A percentile compares a stretch with the other conserved stretches of the same genome.
phyloP scores from a whole-genome alignment of 2,329 filamentous ascomycete species.

The Myriosclerotinia scirpicola region DNA sequence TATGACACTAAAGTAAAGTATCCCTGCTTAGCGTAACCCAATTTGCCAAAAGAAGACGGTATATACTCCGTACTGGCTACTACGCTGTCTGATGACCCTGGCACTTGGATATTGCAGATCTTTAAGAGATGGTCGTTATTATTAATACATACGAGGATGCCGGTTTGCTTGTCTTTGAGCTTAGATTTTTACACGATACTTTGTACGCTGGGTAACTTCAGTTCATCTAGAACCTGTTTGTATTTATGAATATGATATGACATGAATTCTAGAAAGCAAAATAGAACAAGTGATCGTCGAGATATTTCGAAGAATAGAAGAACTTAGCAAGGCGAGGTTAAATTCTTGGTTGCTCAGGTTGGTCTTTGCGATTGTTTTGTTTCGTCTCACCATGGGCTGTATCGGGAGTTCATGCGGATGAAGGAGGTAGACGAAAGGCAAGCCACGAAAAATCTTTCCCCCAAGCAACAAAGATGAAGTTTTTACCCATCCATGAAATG shows the following conservation, averaged over 20 bases:
- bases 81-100: not conserved
- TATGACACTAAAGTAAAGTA: no score
- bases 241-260: not conserved
- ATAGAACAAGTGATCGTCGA: not conserved
- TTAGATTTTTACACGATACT: slow-evolving; percentile 10
- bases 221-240: not conserved
- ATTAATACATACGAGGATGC: slow-evolving; percentile 9
- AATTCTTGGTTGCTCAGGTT: not conserved
- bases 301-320: not conserved
- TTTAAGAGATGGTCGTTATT: not conserved
- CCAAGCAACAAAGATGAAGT: no score
- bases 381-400: not conserved
- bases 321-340: not conserved
- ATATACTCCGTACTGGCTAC: slow-evolving; percentile 5
- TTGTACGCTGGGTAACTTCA: not conserved
- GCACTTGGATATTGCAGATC: not conserved
- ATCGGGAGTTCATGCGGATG: not conserved
- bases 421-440: slow-evolving; percentile 6
- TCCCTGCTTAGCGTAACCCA: no score
- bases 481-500: not conserved
- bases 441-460: no score
- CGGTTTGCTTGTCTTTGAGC: slow-evolving; percentile 7
- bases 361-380: not conserved
- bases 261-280: not conserved
- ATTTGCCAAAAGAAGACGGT: no score